Percentiles rank a stretch among this genome's conserved stretches.
Conservation (phyloP, 768 basidiomycete genomes). For the Lanmaoa pseudosensibilis region DNA sequence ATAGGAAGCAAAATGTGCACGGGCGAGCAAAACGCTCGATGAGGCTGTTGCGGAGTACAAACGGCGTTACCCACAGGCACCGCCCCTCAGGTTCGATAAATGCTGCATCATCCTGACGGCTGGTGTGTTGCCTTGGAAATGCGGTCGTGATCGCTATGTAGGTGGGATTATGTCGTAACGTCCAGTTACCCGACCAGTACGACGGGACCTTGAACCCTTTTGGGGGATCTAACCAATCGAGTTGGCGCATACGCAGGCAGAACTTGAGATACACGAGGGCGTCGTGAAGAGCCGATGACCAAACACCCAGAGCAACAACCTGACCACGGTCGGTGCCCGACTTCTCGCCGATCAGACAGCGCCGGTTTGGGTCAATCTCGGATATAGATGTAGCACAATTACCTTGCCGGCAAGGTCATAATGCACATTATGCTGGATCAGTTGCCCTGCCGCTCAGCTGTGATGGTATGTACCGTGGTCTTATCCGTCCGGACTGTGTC, state of each 20-base stretch:
- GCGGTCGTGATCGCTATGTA: neutral
- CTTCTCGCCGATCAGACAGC: too few relatives aligned
- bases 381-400: too few relatives aligned
- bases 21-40: conserved; percentile 38
- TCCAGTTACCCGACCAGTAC: conserved; percentile 47
- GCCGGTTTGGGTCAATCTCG: too few relatives aligned
- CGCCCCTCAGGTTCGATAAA: conserved; percentile 44
- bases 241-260: conserved; percentile 20
- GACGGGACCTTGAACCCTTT: conserved; percentile 41
- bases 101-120: conserved; percentile 32
- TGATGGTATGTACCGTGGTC: too few relatives aligned
- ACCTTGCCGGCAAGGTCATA: too few relatives aligned
- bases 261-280: too few relatives aligned
- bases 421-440: too few relatives aligned
- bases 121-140: neutral
- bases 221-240: conserved; percentile 37
- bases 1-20: conserved; percentile 37
- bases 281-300: too few relatives aligned
- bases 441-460: too few relatives aligned
- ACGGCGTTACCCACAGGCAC: conserved; percentile 33
- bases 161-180: conserved; percentile 43
- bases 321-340: too few relatives aligned
- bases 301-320: too few relatives aligned
- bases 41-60: conserved; percentile 42
- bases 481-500: too few relatives aligned